A percentile compares a stretch with the other conserved stretches of the same genome.
Conservation (phyloP, 2,329 filamentous ascomycete genomes). For the Drechslerella coelobrocha region DNA sequence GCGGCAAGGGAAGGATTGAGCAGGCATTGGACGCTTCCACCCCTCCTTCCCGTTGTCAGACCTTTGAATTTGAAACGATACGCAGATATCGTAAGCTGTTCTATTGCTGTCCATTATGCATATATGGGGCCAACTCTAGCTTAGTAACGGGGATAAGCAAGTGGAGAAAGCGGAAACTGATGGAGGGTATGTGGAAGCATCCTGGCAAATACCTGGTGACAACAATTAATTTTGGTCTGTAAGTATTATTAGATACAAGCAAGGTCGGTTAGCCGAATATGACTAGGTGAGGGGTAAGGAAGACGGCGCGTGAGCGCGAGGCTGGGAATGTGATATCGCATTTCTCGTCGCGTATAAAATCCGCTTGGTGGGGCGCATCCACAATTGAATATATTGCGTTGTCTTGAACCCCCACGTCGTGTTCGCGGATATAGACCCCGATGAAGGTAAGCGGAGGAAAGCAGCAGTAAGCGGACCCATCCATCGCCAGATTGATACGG, state of each 20-base stretch:
- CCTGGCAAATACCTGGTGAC: too few relatives aligned
- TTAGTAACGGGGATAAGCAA: neutral
- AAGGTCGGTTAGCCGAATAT: neutral
- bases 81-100: neutral
- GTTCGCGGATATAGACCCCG: neutral
- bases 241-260: neutral
- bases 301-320: neutral
- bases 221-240: too few relatives aligned
- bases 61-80: slow-evolving; percentile 14
- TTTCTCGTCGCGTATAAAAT: neutral
- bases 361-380: neutral
- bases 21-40: too few relatives aligned
- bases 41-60: slow-evolving; percentile 5
- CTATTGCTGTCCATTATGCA: neutral
- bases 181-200: too few relatives aligned
- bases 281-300: neutral
- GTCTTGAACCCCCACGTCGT: neutral
- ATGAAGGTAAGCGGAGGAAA: slow-evolving; percentile 1
- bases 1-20: slow-evolving; percentile 16
- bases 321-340: neutral
- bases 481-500: neutral
- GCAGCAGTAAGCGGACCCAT: neutral
- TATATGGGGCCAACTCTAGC: neutral
- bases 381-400: neutral
- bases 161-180: neutral